Evolutionary conservation across 495 filamentous ascomycete species (phyloP).

Genomic region (Penicillium robsamsonii): DNA sequence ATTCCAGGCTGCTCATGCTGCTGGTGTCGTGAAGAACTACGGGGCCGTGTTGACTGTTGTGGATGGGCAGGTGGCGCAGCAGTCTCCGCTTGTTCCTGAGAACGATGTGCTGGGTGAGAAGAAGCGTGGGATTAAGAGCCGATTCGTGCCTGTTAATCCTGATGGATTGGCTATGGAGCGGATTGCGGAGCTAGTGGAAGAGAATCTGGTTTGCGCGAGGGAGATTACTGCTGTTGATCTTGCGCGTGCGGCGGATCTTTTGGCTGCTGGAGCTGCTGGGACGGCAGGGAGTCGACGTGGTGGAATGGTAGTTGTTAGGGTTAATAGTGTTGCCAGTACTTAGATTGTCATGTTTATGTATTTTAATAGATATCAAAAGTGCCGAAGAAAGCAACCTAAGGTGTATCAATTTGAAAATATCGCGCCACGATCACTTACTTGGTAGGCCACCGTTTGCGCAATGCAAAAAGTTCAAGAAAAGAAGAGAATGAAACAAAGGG

Average conservation of each 20-base stretch:
- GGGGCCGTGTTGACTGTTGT: conserved; percentile 40
- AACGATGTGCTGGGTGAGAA: conserved; percentile 18
- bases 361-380: conserved; percentile 5
- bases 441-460: neutral
- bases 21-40: conserved; percentile 33
- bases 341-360: neutral
- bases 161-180: conserved; percentile 30
- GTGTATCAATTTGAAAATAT: conserved; percentile 4
- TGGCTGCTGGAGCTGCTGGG: conserved; percentile 31
- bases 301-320: conserved; percentile 34
- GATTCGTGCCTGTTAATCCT: conserved; percentile 42
- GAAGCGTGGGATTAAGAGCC: conserved; percentile 31
- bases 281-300: conserved; percentile 28
- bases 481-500: conserved; percentile 18
- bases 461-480: conserved; percentile 4
- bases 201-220: conserved; percentile 29
- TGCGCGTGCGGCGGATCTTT: conserved; percentile 26
- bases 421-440: conserved; percentile 2
- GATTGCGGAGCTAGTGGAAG: conserved; percentile 39
- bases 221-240: conserved; percentile 37
- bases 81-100: conserved; percentile 13
- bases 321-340: neutral
- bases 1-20: conserved; percentile 35
- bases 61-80: conserved; percentile 27
- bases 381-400: conserved; percentile 1